Base-by-base conservation (phyloP, 495 filamentous ascomycete genomes). In the Lasiosphaeria miniovina region DNA sequence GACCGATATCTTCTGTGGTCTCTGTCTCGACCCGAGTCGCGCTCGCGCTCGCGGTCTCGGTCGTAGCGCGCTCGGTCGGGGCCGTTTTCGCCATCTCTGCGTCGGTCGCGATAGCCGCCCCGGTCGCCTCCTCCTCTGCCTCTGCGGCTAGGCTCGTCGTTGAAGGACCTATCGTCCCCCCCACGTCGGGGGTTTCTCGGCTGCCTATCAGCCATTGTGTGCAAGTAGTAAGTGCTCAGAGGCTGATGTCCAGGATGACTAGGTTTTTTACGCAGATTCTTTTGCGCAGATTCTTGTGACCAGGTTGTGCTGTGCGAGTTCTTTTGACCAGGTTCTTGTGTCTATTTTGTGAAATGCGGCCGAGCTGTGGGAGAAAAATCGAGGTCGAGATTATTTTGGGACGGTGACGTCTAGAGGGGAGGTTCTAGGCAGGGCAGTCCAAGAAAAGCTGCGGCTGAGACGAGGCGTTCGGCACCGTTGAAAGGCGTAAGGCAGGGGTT, bases 1-100 rank as follows among this genome's bases (percentile, higher is more conserved):
- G 75, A 78, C 54, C 72, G 75, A 49, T 73, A 72, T 57, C 67
- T 62, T 9, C 71, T 59, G 56, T 62, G 65, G 36, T 60, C 63
- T 17, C 70, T 64, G 49, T 77, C 69, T 36, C 67, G 66, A 52
- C 69, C 69, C 36, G 72, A 67, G 36, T 76, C 73, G 49, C 68
- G 62, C 48, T 68, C 67, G 43, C 63, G 65, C 24, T 65, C 66
- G 32, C 66, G 61, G 14, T 73, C 67, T 11, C 64, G 24, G 65
- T 67, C 65, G 55, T 67, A 57, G 49, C 68, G 72, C 62, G 24
- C 24, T 54, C 71, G 67, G 57, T 68, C 68, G 52, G 59, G 52
- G 49, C 66, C 71, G 60, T 66, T 67, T 51, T 74, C 69, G 33
- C 24, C 24, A 24, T 24, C 24, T 24, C 24, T 24, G 24, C 24